Evolutionary conservation across 2,329 filamentous ascomycete species (phyloP).

Genomic region (Ophiostoma sp.): DNA sequence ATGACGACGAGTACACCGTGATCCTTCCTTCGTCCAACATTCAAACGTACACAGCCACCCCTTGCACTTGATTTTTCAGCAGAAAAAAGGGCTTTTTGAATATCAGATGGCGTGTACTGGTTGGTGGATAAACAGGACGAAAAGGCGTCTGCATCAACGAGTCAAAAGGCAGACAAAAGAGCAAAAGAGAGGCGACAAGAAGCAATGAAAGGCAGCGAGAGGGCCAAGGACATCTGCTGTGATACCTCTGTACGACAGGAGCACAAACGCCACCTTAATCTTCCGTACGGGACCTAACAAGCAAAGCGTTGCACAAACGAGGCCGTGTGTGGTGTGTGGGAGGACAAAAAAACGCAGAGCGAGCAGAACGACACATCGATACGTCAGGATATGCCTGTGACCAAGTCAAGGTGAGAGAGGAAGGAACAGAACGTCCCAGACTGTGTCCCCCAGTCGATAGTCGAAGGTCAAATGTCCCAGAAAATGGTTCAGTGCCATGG

Average conservation of each 20-base stretch:
- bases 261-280: constrained; percentile 28
- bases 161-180: background rate
- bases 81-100: background rate
- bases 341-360: background rate
- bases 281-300: constrained; percentile 25
- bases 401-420: background rate
- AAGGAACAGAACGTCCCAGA: background rate
- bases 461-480: background rate
- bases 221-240: background rate
- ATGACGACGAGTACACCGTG: background rate
- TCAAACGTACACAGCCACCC: background rate
- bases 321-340: background rate
- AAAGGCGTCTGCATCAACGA: background rate
- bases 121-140: constrained; percentile 18
- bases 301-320: background rate
- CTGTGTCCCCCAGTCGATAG: background rate
- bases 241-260: constrained; percentile 20
- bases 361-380: background rate
- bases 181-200: background rate
- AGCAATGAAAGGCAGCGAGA: background rate
- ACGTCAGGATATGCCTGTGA: background rate
- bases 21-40: constrained; percentile 8
- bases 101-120: constrained; percentile 9
- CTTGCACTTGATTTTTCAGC: background rate
- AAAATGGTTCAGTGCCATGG: background rate